These are phyloP conservation scores for Tylopilus felleus DNA, from an alignment of 768 basidiomycete species.

Conservation along the genomic window DNA sequence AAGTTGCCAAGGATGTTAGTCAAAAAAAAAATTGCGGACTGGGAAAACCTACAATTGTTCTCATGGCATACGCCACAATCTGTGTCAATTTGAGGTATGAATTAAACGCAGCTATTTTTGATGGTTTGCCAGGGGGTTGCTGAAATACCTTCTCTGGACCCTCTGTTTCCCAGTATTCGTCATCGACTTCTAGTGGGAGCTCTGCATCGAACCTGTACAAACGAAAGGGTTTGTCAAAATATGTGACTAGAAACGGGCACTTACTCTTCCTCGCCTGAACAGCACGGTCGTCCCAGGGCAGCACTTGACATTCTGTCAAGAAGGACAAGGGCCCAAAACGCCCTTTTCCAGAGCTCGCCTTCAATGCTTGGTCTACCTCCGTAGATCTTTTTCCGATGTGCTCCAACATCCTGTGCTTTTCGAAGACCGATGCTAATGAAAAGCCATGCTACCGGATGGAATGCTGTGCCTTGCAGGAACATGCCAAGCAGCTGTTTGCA, in stretches of 20 bases:
- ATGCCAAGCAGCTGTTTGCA: slow-evolving; percentile 46
- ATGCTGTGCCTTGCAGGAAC: slow-evolving; percentile 50
- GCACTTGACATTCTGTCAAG: slow-evolving; percentile 57
- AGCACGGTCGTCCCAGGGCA: slow-evolving; percentile 52
- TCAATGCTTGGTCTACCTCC: slow-evolving; percentile 44
- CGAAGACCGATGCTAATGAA: slow-evolving; percentile 51
- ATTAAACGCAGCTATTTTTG: slow-evolving; percentile 58
- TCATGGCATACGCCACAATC: slow-evolving; percentile 64
- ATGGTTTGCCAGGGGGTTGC: slow-evolving; percentile 62
- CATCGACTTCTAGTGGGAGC: slow-evolving; percentile 78
- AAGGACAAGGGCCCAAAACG: slow-evolving; percentile 67
- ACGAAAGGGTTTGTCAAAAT: slow-evolving; percentile 4
- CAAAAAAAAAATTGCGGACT: not conserved
- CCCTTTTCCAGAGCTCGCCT: slow-evolving; percentile 74
- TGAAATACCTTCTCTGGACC: slow-evolving; percentile 53
- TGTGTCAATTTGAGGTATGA: slow-evolving; percentile 62
- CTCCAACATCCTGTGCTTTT: slow-evolving; percentile 74
- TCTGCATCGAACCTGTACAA: slow-evolving; percentile 76
- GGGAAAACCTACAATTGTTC: slow-evolving; percentile 55
- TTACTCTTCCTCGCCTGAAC: slow-evolving; percentile 66
- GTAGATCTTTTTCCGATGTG: slow-evolving; percentile 65
- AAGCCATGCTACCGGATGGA: slow-evolving; percentile 52
- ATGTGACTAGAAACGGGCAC: slow-evolving; percentile 12
- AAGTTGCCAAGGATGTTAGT: slow-evolving; percentile 8
- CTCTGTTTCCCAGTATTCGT: slow-evolving; percentile 68